Evolutionary conservation across 2,329 filamentous ascomycete genomes (phyloP).

Genomic region (Davidsoniella neocaledoniae): DNA sequence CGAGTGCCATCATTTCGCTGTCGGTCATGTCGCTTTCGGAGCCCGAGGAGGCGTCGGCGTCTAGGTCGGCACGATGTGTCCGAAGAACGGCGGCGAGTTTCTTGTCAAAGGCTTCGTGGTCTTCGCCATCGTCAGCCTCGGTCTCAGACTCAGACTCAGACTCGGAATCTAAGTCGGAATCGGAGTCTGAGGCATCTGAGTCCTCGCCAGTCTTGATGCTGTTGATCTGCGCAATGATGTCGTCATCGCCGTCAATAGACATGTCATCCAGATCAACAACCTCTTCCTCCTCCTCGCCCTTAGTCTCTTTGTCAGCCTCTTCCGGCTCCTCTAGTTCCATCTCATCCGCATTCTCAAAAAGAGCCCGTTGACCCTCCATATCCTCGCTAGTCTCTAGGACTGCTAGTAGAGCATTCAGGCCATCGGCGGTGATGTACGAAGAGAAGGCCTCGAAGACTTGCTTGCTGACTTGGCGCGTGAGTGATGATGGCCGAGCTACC

Average conservation of each 20-base stretch:
- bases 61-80: slow-evolving; percentile 47
- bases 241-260: slow-evolving; percentile 25
- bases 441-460: slow-evolving; percentile 79
- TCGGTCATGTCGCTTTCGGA: slow-evolving; percentile 79
- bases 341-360: slow-evolving; percentile 56
- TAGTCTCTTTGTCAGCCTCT: neutral
- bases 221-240: slow-evolving; percentile 15
- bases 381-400: slow-evolving; percentile 68
- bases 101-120: slow-evolving; percentile 43
- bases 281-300: slow-evolving; percentile 15
- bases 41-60: slow-evolving; percentile 37
- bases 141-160: slow-evolving; percentile 26
- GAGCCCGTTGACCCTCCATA: slow-evolving; percentile 63
- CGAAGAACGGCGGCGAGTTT: slow-evolving; percentile 65
- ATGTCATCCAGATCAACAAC: slow-evolving; percentile 35
- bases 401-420: slow-evolving; percentile 47
- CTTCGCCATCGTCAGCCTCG: slow-evolving; percentile 26
- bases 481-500: slow-evolving; percentile 64
- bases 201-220: slow-evolving; percentile 20
- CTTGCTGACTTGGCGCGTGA: slow-evolving; percentile 74
- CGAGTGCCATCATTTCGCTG: slow-evolving; percentile 83
- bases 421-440: slow-evolving; percentile 52
- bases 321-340: slow-evolving; percentile 9
- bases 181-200: slow-evolving; percentile 25
- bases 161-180: slow-evolving; percentile 26